Conservation (phyloP, 192 early-diverging fungal species). For the Coemansia sp. region DNA sequence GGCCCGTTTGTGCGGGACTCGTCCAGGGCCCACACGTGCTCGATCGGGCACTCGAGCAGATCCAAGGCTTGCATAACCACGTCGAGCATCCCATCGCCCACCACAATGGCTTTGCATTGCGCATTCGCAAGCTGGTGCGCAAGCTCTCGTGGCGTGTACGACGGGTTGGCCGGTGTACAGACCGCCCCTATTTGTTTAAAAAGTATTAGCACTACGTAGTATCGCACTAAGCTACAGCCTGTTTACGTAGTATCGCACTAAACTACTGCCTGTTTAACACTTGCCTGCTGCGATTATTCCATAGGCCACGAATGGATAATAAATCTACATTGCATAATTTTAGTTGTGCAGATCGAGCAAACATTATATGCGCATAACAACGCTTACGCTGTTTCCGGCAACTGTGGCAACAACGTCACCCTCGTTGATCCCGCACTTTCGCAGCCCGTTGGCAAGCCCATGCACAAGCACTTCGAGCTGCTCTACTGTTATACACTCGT, state of each 20-base stretch:
- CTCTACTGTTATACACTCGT: constrained; percentile 13
- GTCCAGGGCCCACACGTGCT: constrained; percentile 43
- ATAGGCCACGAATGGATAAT: constrained; percentile 65
- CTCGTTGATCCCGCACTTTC: constrained; percentile 54
- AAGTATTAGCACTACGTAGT: background rate
- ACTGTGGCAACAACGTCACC: constrained; percentile 69
- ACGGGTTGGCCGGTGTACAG: constrained; percentile 75
- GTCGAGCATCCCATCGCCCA: constrained; percentile 41
- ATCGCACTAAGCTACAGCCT: no score
- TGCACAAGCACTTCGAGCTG: constrained; percentile 15
- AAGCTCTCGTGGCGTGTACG: constrained; percentile 77
- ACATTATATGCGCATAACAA: background rate
- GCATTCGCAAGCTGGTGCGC: constrained; percentile 76
- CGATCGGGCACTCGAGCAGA: constrained; percentile 20
- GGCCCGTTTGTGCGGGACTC: constrained; percentile 6
- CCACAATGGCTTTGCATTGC: constrained; percentile 65
- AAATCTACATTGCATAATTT: constrained; percentile 1
- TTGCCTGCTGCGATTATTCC: constrained; percentile 58
- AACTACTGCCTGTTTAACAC: no score
- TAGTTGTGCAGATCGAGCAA: background rate
- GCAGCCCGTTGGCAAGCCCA: constrained; percentile 28
- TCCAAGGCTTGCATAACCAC: constrained; percentile 21
- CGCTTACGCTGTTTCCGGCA: constrained; percentile 53
- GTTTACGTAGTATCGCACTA: no score
- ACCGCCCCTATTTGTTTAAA: constrained; percentile 40